Evolutionary conservation across 1,139 yeast species (phyloP).

Genomic region (Scheffersomyces stambukii): DNA sequence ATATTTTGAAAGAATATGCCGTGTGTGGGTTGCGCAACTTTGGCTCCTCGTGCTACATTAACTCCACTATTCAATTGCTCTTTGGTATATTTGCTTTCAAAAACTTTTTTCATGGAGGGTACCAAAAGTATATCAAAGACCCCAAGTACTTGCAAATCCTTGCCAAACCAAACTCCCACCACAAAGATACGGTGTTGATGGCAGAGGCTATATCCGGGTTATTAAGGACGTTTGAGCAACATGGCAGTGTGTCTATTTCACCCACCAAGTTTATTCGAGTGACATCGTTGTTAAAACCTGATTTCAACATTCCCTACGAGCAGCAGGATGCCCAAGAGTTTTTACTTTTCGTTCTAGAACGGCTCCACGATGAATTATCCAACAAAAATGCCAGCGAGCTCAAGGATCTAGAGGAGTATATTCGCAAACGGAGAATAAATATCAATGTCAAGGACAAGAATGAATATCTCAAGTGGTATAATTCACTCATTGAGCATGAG

Average conservation of each 20-base stretch:
- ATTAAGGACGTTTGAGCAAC: conserved; percentile 41
- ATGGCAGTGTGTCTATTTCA: conserved; percentile 60
- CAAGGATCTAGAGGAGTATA: conserved; percentile 21
- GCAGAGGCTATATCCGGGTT: conserved; percentile 46
- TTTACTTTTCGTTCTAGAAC: conserved; percentile 59
- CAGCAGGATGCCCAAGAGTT: conserved; percentile 83
- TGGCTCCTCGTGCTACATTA: conserved; percentile 73
- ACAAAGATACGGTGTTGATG: conserved; percentile 32
- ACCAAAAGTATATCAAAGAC: conserved; percentile 35
- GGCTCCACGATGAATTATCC: conserved; percentile 64
- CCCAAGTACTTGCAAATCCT: conserved; percentile 23
- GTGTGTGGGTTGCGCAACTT: conserved; percentile 65
- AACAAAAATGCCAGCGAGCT: conserved; percentile 12
- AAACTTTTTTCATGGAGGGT: conserved; percentile 36
- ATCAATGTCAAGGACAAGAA: conserved; percentile 31
- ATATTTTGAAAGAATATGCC: conserved; percentile 39
- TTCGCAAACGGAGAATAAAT: conserved; percentile 30
- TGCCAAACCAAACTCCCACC: conserved; percentile 17
- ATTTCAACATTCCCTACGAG: conserved; percentile 61
- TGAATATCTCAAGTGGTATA: conserved; percentile 61
- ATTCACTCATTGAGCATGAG: conserved; percentile 44
- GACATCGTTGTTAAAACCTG: conserved; percentile 55
- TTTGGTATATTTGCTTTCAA: conserved; percentile 50
- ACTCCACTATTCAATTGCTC: conserved; percentile 63
- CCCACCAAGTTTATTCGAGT: conserved; percentile 60